Evolutionary conservation across 306 rosid genomes (phyloP).

Genomic region (Lagenaria siceraria): DNA sequence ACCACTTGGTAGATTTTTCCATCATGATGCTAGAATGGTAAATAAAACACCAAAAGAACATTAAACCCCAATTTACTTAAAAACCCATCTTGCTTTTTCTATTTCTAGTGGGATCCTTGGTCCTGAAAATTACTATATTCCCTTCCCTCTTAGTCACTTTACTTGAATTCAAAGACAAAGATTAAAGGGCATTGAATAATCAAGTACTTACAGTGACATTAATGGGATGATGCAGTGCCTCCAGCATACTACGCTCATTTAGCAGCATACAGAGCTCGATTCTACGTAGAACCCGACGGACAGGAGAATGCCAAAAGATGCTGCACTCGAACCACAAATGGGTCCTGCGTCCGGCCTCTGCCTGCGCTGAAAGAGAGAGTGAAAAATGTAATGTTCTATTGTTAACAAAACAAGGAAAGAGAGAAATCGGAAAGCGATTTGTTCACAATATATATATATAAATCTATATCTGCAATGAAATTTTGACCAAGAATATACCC

Average conservation of each 20-base stretch:
- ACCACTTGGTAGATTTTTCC: background rate
- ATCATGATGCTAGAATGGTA: background rate
- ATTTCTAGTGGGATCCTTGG: background rate
- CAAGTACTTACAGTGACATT: background rate
- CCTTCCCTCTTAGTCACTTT: background rate
- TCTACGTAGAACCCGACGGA: conserved; percentile 52
- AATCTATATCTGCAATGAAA: background rate
- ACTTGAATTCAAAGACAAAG: background rate
- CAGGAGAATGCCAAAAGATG: conserved; percentile 22
- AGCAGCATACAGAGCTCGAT: conserved; percentile 73
- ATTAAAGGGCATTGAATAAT: background rate
- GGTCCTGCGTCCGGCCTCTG: conserved; percentile 41
- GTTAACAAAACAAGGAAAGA: conserved; percentile 15
- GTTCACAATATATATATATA: background rate
- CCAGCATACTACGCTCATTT: conserved; percentile 73
- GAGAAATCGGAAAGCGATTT: background rate
- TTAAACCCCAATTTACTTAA: background rate
- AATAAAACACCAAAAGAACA: background rate
- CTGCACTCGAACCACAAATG: conserved; percentile 25
- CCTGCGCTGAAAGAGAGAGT: conserved; percentile 71
- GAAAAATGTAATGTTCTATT: conserved; percentile 67
- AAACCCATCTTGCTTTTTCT: background rate
- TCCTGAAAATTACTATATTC: background rate
- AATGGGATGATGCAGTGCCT: conserved; percentile 29
- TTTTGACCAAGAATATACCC: background rate